Base-by-base conservation (phyloP, 2,329 filamentous ascomycete species). In the Chaetomium strumarium region DNA sequence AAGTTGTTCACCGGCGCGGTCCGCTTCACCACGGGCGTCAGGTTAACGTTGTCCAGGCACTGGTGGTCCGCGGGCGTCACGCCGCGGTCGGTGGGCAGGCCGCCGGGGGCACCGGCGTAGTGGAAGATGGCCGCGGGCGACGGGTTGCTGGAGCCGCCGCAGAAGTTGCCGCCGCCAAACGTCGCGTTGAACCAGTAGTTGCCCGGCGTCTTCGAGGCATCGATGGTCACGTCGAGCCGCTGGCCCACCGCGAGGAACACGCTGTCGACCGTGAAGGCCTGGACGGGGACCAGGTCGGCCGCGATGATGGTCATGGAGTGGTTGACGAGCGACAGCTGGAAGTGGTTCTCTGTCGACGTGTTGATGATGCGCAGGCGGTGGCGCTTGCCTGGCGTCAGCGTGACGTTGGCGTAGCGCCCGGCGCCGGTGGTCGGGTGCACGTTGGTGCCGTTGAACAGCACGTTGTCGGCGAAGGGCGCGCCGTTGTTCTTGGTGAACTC, bases 331-430 rank as follows among this genome's bases (percentile, higher is more conserved):
- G 77, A 74, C 17, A 82, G 67, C 2, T 71, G 75, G 58, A 80
- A 68, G 47, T 69, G 69, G 67, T 81, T 68, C 70, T 66, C 68
- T 58, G 66, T 78, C 67, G 64, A 79, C 1, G 72, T 72, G 64
- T 79, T 78, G 65, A 80, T 75, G 51, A 79, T 59, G 2, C 76
- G 67, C 36, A 80, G 67, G 4, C 72, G 69, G 62, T 79, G 75
- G 38, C 68, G 75, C 66, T 74, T 76, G 42, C 69, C 76, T 43
- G 69, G 62, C 12, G 62, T 68, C 37, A 74, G 61, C 5, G 59
- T 69, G n/a, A 72, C 63, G 31, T 59, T 66, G 34, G 62, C 60
- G 40, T 69, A 71, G 20, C 56, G 29, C 8, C 69, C 69, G 5
- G 52, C 59, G 5, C 60, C 63, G 1, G 63, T 62, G 19, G 44